Base-by-base conservation (phyloP, 352 stramenopile genomes). In the Thalassiosira hispida region DNA sequence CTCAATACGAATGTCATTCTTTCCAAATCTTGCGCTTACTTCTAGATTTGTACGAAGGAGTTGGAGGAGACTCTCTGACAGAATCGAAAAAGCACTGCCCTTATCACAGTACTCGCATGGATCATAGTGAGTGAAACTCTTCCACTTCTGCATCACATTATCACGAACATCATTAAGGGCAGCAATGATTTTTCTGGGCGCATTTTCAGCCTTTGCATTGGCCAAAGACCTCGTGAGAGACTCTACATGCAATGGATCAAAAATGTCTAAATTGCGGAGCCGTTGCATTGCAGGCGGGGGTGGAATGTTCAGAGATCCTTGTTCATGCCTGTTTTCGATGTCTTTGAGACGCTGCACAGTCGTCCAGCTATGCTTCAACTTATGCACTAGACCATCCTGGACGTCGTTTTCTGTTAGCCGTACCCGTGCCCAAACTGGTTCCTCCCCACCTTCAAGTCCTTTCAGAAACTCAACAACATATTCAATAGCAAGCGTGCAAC, bases 1-100 rank as follows among this genome's bases (percentile, higher is more conserved):
- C 38, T 67, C 33, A 27, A 47, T 11, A n/a, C 59, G 59, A 9
- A 67, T 22, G 35, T 67, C 59, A 25, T 31, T 53, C n/a, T 56
- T 27, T 31, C 47, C 47, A 56, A 56, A 56, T 56, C 5, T 56
- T 56, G 47, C 47, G 47, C 47, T 56, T 29, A 56, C 47, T 56
- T 56, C 47, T 31, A 56, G 47, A 31, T 56, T 56, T 25, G 20
- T 56, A 12, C 22, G 47, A 25, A 56, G 20, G 9, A 56, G 47
- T 56, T 56, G 3, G 20, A 56, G 47, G 4, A 56, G 22, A 20
- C 47, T 29, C 47, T 56, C 47, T 31, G 47, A 56, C 6, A 29
- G 16, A 56, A 31, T 56, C 4, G 47, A 56, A 31, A 31, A 4
- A 25, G 9, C n/a, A 25, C 5, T 7, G 4, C 20, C 4, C 5